Percentiles rank a stretch among this genome's conserved stretches.
Conservation (phyloP, 768 basidiomycete genomes). For the Brasilioporus rufonigricans region DNA sequence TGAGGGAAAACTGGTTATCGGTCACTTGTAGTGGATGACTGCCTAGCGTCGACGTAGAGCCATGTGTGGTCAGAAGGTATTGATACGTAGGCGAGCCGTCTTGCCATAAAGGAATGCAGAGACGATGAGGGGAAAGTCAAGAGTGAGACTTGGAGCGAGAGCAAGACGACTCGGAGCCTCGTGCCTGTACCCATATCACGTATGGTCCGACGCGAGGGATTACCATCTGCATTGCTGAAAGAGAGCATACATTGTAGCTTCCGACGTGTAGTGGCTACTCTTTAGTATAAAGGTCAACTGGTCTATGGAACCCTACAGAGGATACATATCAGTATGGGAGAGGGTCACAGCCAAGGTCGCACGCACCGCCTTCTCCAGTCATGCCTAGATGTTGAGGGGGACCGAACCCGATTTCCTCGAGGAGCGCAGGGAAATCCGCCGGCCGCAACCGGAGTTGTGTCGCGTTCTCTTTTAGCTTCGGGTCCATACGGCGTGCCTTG, state of each 20-base stretch:
- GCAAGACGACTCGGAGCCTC: too few relatives aligned
- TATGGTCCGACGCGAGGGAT: too few relatives aligned
- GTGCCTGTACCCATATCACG: too few relatives aligned
- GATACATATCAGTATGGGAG: slow-evolving; percentile 1
- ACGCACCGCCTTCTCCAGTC: slow-evolving; percentile 64
- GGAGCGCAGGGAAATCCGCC: slow-evolving; percentile 52
- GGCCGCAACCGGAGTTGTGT: slow-evolving; percentile 58
- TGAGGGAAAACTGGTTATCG: too few relatives aligned
- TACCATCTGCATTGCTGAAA: not conserved
- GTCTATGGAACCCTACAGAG: slow-evolving; percentile 25
- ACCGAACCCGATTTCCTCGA: slow-evolving; percentile 63
- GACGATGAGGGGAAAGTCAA: too few relatives aligned
- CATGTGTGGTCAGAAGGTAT: too few relatives aligned
- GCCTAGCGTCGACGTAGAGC: too few relatives aligned
- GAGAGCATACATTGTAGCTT: not conserved
- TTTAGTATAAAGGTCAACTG: slow-evolving; percentile 64
- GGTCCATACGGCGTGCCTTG: slow-evolving; percentile 70
- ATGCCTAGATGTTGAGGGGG: slow-evolving; percentile 46
- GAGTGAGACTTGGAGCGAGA: too few relatives aligned
- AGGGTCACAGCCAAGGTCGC: too few relatives aligned
- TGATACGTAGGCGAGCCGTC: too few relatives aligned
- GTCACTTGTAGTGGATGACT: too few relatives aligned
- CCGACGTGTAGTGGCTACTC: slow-evolving; percentile 1
- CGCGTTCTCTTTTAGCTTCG: slow-evolving; percentile 60
- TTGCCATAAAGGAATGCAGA: too few relatives aligned